These are phyloP conservation scores for Sclerotinia borealis DNA, from an alignment of 2,329 filamentous ascomycete genomes.

Conservation along the genomic window DNA sequence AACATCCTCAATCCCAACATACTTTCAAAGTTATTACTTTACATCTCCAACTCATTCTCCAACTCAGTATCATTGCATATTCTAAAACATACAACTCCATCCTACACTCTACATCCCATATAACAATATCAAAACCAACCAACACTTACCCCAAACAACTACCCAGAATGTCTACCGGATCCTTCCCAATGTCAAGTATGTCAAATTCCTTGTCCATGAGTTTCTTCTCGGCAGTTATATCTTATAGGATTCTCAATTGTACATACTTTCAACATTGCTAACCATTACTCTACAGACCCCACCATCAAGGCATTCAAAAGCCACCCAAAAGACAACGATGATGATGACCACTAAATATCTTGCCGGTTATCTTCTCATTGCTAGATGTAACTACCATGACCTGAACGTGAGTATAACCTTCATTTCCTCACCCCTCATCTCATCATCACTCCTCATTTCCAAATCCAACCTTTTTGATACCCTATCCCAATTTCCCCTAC, in stretches of 20 bases:
- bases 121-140: background rate
- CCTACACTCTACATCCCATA: background rate
- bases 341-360: conserved; percentile 11
- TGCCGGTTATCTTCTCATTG: background rate
- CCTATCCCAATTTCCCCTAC: background rate
- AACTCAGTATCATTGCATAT: background rate
- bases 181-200: conserved; percentile 7
- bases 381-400: background rate
- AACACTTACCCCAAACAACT: background rate
- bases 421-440: background rate
- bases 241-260: background rate
- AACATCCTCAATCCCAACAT: conserved; percentile 5
- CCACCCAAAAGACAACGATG: conserved; percentile 13
- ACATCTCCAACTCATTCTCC: background rate
- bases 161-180: conserved; percentile 5
- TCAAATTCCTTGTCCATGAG: background rate
- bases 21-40: background rate
- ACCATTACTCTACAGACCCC: background rate
- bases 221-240: background rate
- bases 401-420: conserved; percentile 6
- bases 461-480: background rate
- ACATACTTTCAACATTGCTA: background rate
- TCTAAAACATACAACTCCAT: background rate
- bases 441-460: background rate
- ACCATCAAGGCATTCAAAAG: conserved; percentile 1